Conservation (phyloP, 1,284 basidiomycete species). For the Sanghuangporus baumii region DNA sequence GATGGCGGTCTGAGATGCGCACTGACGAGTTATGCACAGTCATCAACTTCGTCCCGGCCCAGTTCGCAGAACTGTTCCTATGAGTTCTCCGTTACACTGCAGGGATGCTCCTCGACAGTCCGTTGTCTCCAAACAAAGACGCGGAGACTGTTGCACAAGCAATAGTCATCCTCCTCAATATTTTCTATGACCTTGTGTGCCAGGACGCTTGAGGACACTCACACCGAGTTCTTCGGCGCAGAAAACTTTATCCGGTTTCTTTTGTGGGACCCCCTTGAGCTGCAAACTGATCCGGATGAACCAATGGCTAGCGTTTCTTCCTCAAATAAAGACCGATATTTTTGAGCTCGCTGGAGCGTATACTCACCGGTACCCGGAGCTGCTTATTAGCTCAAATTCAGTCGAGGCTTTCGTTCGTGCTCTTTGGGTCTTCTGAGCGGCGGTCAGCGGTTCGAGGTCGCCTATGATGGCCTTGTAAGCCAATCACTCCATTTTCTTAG, state of each 20-base stretch:
- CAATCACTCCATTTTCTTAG: conserved; percentile 91
- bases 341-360: conserved; percentile 61
- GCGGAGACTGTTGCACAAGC: conserved; percentile 58
- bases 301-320: conserved; percentile 77
- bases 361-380: conserved; percentile 42
- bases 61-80: no score
- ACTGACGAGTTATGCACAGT: no score
- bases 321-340: conserved; percentile 83
- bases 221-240: conserved; percentile 75
- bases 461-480: conserved; percentile 88
- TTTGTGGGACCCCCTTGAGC: conserved; percentile 67
- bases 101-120: no score
- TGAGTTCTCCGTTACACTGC: no score
- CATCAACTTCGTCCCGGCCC: no score
- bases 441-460: conserved; percentile 61
- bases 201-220: conserved; percentile 95
- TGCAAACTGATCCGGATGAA: conserved; percentile 81
- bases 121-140: no score
- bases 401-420: conserved; percentile 82
- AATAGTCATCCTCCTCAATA: conserved; percentile 76
- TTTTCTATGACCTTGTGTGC: conserved; percentile 92
- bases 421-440: conserved; percentile 88
- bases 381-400: conserved; percentile 34
- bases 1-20: no score
- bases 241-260: conserved; percentile 69